These are phyloP conservation scores for Acanthamoeba sp. DNA, from an alignment of 208 protist genomes.

Conservation along the genomic window DNA sequence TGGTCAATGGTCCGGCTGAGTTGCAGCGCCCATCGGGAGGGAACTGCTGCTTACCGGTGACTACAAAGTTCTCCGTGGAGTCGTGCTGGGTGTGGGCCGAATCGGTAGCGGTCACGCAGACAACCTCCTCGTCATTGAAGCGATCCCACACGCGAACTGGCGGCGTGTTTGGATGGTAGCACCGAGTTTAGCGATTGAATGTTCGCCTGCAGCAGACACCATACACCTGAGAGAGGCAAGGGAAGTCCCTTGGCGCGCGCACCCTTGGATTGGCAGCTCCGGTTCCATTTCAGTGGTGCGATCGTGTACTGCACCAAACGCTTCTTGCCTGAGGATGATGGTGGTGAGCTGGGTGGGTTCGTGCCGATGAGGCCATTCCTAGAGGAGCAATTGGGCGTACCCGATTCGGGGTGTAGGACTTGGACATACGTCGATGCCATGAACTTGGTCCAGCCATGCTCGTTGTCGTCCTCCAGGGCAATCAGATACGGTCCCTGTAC, in stretches of 20 bases:
- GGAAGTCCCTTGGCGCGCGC: too few species aligned
- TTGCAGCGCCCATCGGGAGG: background rate
- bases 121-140: background rate
- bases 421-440: background rate
- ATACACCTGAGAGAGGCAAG: too few species aligned
- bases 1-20: background rate
- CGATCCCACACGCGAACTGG: conserved; percentile 3
- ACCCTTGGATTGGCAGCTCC: background rate
- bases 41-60: background rate
- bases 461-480: background rate
- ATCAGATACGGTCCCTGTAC: background rate
- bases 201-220: too few species aligned
- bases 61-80: background rate
- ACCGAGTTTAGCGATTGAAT: too few species aligned
- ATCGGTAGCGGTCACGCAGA: background rate
- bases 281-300: background rate
- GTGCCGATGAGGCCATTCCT: too few species aligned
- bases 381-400: background rate
- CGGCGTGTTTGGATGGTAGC: too few species aligned
- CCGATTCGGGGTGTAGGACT: background rate
- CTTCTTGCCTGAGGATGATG: background rate
- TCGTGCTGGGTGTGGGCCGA: background rate
- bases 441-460: background rate
- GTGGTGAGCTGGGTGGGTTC: too few species aligned
- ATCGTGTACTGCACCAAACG: background rate